These are phyloP conservation scores for Boletus huronensis DNA, from an alignment of 768 basidiomycete genomes.

Conservation along the genomic window DNA sequence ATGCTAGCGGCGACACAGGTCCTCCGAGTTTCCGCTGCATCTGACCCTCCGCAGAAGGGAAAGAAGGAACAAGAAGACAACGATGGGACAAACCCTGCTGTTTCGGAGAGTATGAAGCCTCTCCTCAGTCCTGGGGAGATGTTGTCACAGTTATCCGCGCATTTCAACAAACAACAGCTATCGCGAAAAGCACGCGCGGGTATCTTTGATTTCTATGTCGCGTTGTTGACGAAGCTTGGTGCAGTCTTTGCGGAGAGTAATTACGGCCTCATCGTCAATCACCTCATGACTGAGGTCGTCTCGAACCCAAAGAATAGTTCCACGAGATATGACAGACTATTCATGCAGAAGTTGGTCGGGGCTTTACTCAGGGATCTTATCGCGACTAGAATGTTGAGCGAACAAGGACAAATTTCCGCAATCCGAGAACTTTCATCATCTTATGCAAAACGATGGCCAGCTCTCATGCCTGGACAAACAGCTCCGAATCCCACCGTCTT, in stretches of 20 bases:
- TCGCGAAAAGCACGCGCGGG: slow-evolving; percentile 76
- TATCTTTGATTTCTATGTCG: slow-evolving; percentile 84
- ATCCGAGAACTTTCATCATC: slow-evolving; percentile 80
- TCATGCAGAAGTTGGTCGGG: slow-evolving; percentile 69
- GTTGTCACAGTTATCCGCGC: slow-evolving; percentile 72
- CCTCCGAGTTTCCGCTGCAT: slow-evolving; percentile 45
- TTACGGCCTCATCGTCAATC: slow-evolving; percentile 73
- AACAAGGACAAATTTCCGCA: slow-evolving; percentile 90
- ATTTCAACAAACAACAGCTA: slow-evolving; percentile 72
- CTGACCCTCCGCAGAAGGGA: slow-evolving; percentile 51
- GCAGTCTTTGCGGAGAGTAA: slow-evolving; percentile 75
- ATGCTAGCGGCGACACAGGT: slow-evolving; percentile 82
- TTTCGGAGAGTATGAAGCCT: slow-evolving; percentile 57
- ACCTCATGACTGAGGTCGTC: slow-evolving; percentile 78
- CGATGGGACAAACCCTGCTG: slow-evolving; percentile 47
- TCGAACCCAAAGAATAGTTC: slow-evolving; percentile 50
- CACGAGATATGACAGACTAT: slow-evolving; percentile 70
- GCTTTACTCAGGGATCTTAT: slow-evolving; percentile 83
- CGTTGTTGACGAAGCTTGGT: slow-evolving; percentile 74
- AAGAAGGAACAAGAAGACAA: slow-evolving; percentile 64
- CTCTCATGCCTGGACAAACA: slow-evolving; percentile 82
- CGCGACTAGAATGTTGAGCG: slow-evolving; percentile 83
- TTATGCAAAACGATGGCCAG: slow-evolving; percentile 90
- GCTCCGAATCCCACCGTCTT: slow-evolving; percentile 67
- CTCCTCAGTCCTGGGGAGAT: slow-evolving; percentile 75